phyloP scores from a whole-genome alignment of 2,329 filamentous ascomycete genomes.

The Pochonia chlamydosporia region DNA sequence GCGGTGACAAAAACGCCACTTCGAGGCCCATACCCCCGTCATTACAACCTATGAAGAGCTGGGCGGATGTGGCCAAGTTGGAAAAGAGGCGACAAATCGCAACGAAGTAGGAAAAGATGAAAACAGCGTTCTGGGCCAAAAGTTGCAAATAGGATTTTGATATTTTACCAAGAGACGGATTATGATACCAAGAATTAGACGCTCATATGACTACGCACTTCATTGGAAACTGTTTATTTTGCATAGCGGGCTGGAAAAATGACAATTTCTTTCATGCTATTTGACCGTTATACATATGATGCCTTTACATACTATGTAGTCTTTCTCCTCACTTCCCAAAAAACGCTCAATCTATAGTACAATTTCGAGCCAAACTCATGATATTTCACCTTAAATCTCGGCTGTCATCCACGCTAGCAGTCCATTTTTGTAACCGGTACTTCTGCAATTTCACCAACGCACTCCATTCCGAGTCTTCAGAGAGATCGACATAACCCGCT shows the following conservation, averaged over 20 bases:
- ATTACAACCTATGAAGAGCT: constrained; percentile 30
- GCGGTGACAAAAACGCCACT: constrained; percentile 12
- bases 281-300: too few species aligned
- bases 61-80: constrained; percentile 33
- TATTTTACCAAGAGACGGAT: too few species aligned
- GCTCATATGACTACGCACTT: not conserved
- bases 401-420: not conserved
- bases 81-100: constrained; percentile 10
- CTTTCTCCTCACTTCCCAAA: too few species aligned
- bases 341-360: too few species aligned
- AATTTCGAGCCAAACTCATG: too few species aligned
- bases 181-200: not conserved
- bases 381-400: not conserved
- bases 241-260: not conserved
- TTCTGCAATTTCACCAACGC: constrained; percentile 5
- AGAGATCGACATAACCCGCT: constrained; percentile 4
- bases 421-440: not conserved
- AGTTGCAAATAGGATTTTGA: not conserved
- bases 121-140: too few species aligned
- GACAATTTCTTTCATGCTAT: not conserved
- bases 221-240: not conserved
- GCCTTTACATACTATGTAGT: too few species aligned
- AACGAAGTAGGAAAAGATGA: not conserved
- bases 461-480: constrained; percentile 4
- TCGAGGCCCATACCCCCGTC: constrained; percentile 21